phyloP scores from a whole-genome alignment of 495 filamentous ascomycete genomes.

The Neurospora sublineolata region DNA sequence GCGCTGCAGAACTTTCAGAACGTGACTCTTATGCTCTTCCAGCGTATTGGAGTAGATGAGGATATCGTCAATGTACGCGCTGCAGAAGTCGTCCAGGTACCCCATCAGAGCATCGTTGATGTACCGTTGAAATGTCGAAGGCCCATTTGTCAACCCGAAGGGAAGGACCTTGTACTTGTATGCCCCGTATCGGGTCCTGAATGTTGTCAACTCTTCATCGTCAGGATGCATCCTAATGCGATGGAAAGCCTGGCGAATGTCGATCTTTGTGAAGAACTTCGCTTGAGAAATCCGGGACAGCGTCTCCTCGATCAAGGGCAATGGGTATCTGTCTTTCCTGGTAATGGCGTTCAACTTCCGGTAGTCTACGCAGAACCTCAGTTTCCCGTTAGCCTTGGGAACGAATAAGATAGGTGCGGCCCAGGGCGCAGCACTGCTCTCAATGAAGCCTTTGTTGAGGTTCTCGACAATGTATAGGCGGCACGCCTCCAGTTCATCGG shows the following conservation, averaged over 20 bases:
- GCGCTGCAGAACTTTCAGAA: slow-evolving; percentile 2
- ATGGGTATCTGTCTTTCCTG: slow-evolving; percentile 31
- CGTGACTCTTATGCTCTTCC: background rate
- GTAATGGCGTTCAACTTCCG: slow-evolving; percentile 31
- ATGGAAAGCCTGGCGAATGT: slow-evolving; percentile 19
- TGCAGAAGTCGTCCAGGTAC: slow-evolving; percentile 17
- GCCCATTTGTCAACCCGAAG: slow-evolving; percentile 22
- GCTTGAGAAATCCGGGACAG: slow-evolving; percentile 18
- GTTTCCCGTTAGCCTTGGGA: slow-evolving; percentile 18
- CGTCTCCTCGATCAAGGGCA: slow-evolving; percentile 36
- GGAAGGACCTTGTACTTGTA: slow-evolving; percentile 27
- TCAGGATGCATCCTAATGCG: slow-evolving; percentile 16
- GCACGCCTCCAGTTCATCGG: slow-evolving; percentile 12
- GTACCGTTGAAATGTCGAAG: slow-evolving; percentile 18
- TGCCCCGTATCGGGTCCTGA: slow-evolving; percentile 16
- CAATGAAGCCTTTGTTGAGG: slow-evolving; percentile 5
- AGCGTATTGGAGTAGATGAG: background rate
- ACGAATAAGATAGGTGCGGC: slow-evolving; percentile 27
- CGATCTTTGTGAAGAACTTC: slow-evolving; percentile 35
- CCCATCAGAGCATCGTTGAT: slow-evolving; percentile 21
- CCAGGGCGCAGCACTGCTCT: background rate
- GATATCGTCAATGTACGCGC: slow-evolving; percentile 3
- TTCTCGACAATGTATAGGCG: slow-evolving; percentile 5
- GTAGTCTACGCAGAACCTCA: slow-evolving; percentile 38
- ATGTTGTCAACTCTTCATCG: slow-evolving; percentile 21